These are phyloP conservation scores for Atractiella rhizophila DNA, from an alignment of 768 basidiomycete species.

Conservation along the genomic window DNA sequence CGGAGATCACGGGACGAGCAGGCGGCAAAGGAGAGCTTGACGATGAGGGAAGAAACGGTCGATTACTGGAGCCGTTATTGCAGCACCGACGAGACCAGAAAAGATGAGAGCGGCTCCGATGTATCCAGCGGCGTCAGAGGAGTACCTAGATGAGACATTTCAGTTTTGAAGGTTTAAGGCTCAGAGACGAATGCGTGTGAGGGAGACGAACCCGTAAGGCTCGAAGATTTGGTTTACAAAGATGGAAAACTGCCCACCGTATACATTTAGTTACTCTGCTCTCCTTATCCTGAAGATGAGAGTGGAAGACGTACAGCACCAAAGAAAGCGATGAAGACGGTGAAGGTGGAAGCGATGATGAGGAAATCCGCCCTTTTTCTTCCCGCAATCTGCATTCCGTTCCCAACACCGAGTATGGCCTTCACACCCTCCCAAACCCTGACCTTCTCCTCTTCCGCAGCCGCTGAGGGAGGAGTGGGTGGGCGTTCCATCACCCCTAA, in stretches of 20 bases:
- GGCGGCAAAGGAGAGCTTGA: background rate
- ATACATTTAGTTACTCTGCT: too few relatives aligned
- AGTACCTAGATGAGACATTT: too few relatives aligned
- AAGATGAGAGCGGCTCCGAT: background rate
- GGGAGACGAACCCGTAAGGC: too few relatives aligned
- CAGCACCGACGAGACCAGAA: background rate
- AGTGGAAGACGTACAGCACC: too few relatives aligned
- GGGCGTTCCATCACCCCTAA: background rate
- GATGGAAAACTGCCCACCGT: too few relatives aligned
- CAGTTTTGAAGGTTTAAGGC: too few relatives aligned
- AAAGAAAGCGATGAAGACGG: background rate
- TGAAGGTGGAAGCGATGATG: background rate
- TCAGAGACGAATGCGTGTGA: too few relatives aligned
- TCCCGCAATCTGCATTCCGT: background rate
- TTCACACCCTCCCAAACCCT: background rate
- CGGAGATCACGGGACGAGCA: background rate
- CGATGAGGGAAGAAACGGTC: background rate
- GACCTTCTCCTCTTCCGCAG: background rate
- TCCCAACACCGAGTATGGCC: background rate
- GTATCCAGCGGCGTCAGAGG: background rate
- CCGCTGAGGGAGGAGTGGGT: background rate
- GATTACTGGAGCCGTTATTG: background rate
- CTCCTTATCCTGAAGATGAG: too few relatives aligned
- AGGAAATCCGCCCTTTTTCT: background rate
- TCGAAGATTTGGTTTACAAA: constrained; percentile 3